Conservation (phyloP, 768 basidiomycete genomes). For the Tulasnella sp. region DNA sequence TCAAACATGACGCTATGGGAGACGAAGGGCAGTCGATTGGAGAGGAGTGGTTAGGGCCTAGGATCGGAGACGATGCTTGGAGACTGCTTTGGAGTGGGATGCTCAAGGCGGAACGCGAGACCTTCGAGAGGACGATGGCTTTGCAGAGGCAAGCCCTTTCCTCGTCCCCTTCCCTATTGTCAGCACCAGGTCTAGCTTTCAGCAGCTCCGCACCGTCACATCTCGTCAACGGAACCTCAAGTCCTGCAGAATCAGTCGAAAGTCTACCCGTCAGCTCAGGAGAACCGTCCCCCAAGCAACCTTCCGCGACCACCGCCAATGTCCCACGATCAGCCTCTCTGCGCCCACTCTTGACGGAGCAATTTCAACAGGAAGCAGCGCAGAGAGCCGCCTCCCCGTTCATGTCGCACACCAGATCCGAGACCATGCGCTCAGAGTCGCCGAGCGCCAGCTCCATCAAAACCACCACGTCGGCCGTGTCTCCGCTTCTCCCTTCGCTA, state of each 20-base stretch:
- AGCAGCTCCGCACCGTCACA: constrained; percentile 4
- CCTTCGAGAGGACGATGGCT: constrained; percentile 2
- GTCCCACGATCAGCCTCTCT: background rate
- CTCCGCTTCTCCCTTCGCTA: constrained; percentile 55
- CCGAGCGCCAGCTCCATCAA: background rate
- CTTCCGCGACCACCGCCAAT: background rate
- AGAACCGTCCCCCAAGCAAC: background rate
- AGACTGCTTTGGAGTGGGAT: constrained; percentile 54
- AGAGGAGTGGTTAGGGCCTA: constrained; percentile 48
- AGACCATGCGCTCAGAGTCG: background rate
- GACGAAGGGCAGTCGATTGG: constrained; percentile 17
- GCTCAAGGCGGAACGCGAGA: constrained; percentile 15
- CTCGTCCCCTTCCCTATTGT: constrained; percentile 16
- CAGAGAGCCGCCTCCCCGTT: background rate
- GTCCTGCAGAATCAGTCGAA: background rate
- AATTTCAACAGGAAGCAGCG: background rate
- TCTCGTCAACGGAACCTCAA: background rate
- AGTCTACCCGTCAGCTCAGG: background rate
- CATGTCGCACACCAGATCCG: constrained; percentile 1
- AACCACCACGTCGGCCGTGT: constrained; percentile 21
- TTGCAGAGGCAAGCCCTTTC: background rate
- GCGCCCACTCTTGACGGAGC: background rate
- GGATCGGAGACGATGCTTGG: constrained; percentile 83
- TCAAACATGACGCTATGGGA: constrained; percentile 9
- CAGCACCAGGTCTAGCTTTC: background rate